Evolutionary conservation across 163 green algal species (phyloP), one percentile per base, ranked within the genome.

Genomic region (Prototheca stagnorum): DNA sequence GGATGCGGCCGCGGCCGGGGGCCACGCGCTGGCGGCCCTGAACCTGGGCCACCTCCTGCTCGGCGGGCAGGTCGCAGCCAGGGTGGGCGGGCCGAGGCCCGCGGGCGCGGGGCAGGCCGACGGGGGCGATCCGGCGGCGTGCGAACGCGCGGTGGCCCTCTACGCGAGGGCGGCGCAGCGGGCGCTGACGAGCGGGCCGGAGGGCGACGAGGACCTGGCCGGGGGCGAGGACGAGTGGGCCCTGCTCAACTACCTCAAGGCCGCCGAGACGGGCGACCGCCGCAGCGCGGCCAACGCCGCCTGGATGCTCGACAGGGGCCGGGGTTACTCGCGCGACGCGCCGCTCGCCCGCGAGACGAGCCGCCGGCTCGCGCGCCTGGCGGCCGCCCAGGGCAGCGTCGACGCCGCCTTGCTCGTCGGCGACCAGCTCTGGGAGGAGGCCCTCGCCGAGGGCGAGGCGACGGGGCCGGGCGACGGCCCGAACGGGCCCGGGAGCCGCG

Each of bases 11-110:
- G 41, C 61, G 15, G 48, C 54, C 27, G 37, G 31, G 21, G 71
- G 69, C 16, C 63, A 81, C 56, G 31, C 73, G 21, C 52, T 90
- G 51, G 79, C 78, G 20, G 68, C 77, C 62, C 92, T 94, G 70
- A 92, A 92, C 65, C 61, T 82, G 16, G 87, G 82, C 11, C 73
- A 93, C 63, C 78, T 95, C 69, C 77, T 92, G 39, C 62, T 95
- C 20, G 41, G 59, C 16, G 53, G 74, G 60, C 33, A 74, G n/a
- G n/a, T n/a, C n/a, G n/a, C n/a, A n/a, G n/a, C n/a, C n/a, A n/a
- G n/a, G n/a, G n/a, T n/a, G n/a, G n/a, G n/a, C n/a, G n/a, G n/a
- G n/a, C n/a, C n/a, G n/a, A n/a, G n/a, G n/a, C n/a, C n/a, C n/a
- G n/a, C n/a, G n/a, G n/a, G n/a, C n/a, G n/a, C n/a, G n/a, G n/a